phyloP scores from a whole-genome alignment of 345 rosid genomes.

The Geranium brycei region DNA sequence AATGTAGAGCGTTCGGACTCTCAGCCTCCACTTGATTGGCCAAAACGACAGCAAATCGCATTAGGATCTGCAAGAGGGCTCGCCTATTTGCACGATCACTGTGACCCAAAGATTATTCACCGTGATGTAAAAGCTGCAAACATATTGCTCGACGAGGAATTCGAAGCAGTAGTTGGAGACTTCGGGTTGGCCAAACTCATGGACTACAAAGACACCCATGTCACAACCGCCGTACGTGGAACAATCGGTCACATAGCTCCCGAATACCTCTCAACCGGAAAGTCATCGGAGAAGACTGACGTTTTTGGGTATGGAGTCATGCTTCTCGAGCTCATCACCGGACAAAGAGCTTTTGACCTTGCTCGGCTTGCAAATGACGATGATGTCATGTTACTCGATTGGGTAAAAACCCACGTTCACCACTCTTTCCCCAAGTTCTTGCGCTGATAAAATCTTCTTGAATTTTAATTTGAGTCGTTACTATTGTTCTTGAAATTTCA shows the following conservation, averaged over 20 bases:
- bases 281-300: slow-evolving; percentile 92
- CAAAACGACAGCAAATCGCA: slow-evolving; percentile 55
- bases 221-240: slow-evolving; percentile 91
- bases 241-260: slow-evolving; percentile 98
- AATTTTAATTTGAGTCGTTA: not conserved
- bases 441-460: too few species aligned
- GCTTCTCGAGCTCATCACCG: slow-evolving; percentile 96
- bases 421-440: not conserved
- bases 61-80: slow-evolving; percentile 86
- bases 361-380: slow-evolving; percentile 94
- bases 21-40: slow-evolving; percentile 55
- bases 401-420: slow-evolving; percentile 31
- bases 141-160: slow-evolving; percentile 82
- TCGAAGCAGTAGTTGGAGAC: slow-evolving; percentile 94
- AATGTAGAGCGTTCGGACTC: slow-evolving; percentile 40
- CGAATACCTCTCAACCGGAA: slow-evolving; percentile 84
- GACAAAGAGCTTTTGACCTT: slow-evolving; percentile 89
- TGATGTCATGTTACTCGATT: slow-evolving; percentile 88
- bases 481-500: slow-evolving; percentile 13
- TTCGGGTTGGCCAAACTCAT: slow-evolving; percentile 87
- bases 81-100: slow-evolving; percentile 85
- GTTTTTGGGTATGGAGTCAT: slow-evolving; percentile 93
- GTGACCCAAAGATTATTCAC: slow-evolving; percentile 89
- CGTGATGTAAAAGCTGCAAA: slow-evolving; percentile 96
- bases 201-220: slow-evolving; percentile 87